Conservation (phyloP, 345 rosid genomes). For the Eucalyptus camaldulensis region DNA sequence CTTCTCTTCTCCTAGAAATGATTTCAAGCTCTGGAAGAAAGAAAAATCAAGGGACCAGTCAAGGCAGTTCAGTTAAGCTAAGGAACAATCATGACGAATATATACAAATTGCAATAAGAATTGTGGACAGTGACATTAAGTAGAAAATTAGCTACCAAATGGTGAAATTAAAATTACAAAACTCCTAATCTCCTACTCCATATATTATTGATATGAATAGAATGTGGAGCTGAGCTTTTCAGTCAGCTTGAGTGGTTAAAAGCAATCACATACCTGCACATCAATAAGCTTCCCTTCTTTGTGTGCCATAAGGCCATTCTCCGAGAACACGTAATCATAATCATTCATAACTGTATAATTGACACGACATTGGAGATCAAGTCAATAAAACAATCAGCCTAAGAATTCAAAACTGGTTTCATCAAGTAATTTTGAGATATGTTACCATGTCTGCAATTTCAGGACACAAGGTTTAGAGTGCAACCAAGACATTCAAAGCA, state of each 20-base stretch:
- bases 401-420: background rate
- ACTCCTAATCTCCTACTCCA: background rate
- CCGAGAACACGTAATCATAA: conserved; percentile 88
- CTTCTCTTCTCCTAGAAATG: conserved; percentile 72
- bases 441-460: background rate
- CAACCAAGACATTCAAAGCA: background rate
- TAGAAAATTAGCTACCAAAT: background rate
- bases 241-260: background rate
- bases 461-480: background rate
- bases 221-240: background rate
- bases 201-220: background rate
- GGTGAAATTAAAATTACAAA: background rate
- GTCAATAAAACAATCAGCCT: background rate
- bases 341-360: conserved; percentile 59
- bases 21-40: conserved; percentile 64
- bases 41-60: background rate
- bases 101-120: background rate
- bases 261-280: conserved; percentile 41
- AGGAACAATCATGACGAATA: background rate
- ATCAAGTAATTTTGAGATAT: background rate
- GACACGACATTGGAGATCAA: background rate
- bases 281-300: conserved; percentile 84
- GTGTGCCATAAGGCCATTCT: conserved; percentile 96
- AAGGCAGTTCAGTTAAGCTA: background rate
- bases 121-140: background rate